Evolutionary conservation across 2,329 filamentous ascomycete genomes (phyloP), one percentile per base, ranked within the genome.

Genomic region (Periconia sp.): DNA sequence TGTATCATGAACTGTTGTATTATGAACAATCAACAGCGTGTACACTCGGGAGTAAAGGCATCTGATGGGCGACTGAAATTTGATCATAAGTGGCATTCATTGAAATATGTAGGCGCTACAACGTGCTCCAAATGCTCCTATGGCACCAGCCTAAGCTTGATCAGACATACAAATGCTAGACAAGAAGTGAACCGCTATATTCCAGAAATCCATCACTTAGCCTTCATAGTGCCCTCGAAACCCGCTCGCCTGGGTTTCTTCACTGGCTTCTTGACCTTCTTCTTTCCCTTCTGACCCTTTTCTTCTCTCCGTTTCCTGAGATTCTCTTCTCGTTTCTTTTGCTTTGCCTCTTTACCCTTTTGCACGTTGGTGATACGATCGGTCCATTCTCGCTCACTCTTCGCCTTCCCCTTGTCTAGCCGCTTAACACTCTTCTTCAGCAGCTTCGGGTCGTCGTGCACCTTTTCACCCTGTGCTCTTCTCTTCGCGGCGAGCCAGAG

Each of bases 361-460:
- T 71, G 59, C 1, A 78, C 72, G 21, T 66, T 70, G 23, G 73
- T 71, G 15, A 73, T 59, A 12, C 76, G 60, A 43, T 78, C 75
- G 40, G 73, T 72, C 76, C 94, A 97, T 64, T 94, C 90, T 65
- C 87, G 86, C 69, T 90, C 89, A 66, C 89, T 95, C 83, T 94
- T 95, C 73, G 86, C 87, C 83, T 96, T 97, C 38, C 82, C 77
- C 56, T 86, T 84, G 62, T 96, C 90, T 76, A 96, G 95, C 56
- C 92, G 85, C 80, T 96, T 96, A 55, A 97, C 78, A 0, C 92
- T 88, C 78, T 96, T 96, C 79, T 96, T 96, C 19, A 73, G 79
- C 43, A 96, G 74, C 32, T 82, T 84, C 51, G 90, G 89, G 68
- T 96, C 90, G 63, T 97, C 91, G 47, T 84, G 85, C 23, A 96